Percentiles rank a stretch among this genome's conserved stretches.
Evolutionary conservation across 805 yeast genomes (phyloP).

Genomic region (Pichia deserticola): DNA sequence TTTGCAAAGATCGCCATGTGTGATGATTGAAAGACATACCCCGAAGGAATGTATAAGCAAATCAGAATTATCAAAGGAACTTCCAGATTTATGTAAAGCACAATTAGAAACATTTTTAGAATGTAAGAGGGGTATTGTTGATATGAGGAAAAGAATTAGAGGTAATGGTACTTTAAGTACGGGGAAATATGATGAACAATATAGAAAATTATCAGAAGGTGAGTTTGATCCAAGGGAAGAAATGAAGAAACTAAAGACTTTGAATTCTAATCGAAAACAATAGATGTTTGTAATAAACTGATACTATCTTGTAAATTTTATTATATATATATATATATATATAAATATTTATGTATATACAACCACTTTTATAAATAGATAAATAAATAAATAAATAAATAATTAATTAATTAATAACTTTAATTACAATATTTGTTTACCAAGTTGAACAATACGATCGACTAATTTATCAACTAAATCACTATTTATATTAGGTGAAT

Average conservation of each 20-base stretch:
- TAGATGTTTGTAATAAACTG: conserved; percentile 2
- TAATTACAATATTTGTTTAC: conserved; percentile 14
- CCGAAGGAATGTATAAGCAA: conserved; percentile 83
- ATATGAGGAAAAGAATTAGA: conserved; percentile 82
- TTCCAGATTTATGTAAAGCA: conserved; percentile 85
- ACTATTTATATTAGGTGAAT: conserved; percentile 52
- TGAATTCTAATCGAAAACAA: conserved; percentile 45
- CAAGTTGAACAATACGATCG: conserved; percentile 31
- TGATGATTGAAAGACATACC: conserved; percentile 77
- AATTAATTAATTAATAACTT: no score
- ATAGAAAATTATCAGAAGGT: conserved; percentile 71
- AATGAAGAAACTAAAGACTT: conserved; percentile 56
- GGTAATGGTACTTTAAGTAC: conserved; percentile 93
- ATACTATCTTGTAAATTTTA: not conserved
- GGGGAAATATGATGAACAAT: conserved; percentile 86
- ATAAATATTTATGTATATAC: not conserved
- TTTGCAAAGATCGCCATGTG: conserved; percentile 94
- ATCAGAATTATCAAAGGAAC: conserved; percentile 64
- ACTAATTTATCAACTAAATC: conserved; percentile 40
- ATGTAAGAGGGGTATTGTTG: conserved; percentile 86
- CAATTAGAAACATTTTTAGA: conserved; percentile 81
- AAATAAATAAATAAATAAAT: not conserved
- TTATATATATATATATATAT: not conserved
- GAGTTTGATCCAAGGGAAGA: conserved; percentile 79
- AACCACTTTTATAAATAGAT: no score